Conservation (phyloP, 768 basidiomycete genomes). For the Hydnum rufescens region DNA sequence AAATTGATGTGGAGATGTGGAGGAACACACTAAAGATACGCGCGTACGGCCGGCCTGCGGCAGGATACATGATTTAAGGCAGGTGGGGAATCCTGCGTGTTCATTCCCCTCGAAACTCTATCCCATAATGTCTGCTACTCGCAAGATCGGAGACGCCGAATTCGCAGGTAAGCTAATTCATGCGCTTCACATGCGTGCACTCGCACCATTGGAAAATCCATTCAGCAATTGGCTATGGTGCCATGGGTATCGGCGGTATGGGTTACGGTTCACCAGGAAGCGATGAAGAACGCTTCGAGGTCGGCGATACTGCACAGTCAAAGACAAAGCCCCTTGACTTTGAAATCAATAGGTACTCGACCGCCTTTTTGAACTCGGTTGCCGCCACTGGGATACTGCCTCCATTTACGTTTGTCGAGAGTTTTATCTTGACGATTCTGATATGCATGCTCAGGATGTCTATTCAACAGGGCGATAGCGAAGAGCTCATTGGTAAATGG, state of each 20-base stretch:
- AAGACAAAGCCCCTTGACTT: too few species aligned
- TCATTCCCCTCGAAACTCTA: too few species aligned
- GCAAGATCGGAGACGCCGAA: background rate
- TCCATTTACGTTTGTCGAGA: background rate
- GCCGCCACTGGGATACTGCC: constrained; percentile 27
- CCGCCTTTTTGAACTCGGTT: constrained; percentile 23
- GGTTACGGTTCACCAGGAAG: constrained; percentile 20
- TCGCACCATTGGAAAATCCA: background rate
- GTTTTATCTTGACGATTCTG: too few species aligned
- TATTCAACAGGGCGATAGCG: constrained; percentile 19
- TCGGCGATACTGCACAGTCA: constrained; percentile 11
- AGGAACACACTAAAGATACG: too few species aligned
- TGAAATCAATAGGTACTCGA: constrained; percentile 25
- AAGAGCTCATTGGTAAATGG: constrained; percentile 30
- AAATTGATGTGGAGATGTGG: too few species aligned
- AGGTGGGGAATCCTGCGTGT: too few species aligned
- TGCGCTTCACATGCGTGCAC: background rate
- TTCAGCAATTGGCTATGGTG: constrained; percentile 35
- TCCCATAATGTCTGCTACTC: too few species aligned
- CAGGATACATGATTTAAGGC: too few species aligned
- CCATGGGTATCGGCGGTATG: constrained; percentile 28
- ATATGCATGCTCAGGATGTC: too few species aligned
- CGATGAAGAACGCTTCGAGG: constrained; percentile 44
- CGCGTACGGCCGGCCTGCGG: too few species aligned
- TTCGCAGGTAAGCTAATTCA: background rate